Conservation (phyloP, 805 yeast genomes). For the Candida railenensis region DNA sequence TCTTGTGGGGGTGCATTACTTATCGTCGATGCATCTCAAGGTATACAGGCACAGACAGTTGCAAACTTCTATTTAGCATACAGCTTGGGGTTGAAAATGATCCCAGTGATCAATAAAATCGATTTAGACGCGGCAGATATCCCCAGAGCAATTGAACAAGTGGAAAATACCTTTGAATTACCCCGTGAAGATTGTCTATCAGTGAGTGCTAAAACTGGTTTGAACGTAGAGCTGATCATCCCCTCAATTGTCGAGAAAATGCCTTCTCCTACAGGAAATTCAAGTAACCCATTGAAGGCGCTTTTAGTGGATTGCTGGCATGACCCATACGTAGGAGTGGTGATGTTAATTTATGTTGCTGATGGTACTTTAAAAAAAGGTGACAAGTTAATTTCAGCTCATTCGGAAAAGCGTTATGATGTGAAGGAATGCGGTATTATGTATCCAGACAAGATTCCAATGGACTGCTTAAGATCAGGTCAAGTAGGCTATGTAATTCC, state of each 20-base stretch:
- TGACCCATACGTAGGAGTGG: conserved; percentile 89
- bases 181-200: conserved; percentile 71
- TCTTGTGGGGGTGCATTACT: conserved; percentile 93
- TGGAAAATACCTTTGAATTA: conserved; percentile 80
- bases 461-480: conserved; percentile 71
- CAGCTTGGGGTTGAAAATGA: conserved; percentile 73
- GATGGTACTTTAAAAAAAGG: conserved; percentile 81
- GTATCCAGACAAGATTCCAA: conserved; percentile 83
- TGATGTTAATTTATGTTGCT: conserved; percentile 76
- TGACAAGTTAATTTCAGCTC: conserved; percentile 72
- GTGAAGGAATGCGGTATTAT: conserved; percentile 92
- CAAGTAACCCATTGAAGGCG: conserved; percentile 57
- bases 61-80: conserved; percentile 92
- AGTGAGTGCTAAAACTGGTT: conserved; percentile 90
- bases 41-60: conserved; percentile 98
- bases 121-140: conserved; percentile 89
- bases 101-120: conserved; percentile 90
- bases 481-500: conserved; percentile 95
- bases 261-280: conserved; percentile 71
- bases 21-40: conserved; percentile 92
- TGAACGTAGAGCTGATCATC: conserved; percentile 71
- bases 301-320: conserved; percentile 97
- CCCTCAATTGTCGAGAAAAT: conserved; percentile 80
- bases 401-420: conserved; percentile 74
- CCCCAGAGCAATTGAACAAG: conserved; percentile 75